These are phyloP conservation scores for Talaromyces wortmannii DNA, from an alignment of 495 filamentous ascomycete species.

Conservation along the genomic window DNA sequence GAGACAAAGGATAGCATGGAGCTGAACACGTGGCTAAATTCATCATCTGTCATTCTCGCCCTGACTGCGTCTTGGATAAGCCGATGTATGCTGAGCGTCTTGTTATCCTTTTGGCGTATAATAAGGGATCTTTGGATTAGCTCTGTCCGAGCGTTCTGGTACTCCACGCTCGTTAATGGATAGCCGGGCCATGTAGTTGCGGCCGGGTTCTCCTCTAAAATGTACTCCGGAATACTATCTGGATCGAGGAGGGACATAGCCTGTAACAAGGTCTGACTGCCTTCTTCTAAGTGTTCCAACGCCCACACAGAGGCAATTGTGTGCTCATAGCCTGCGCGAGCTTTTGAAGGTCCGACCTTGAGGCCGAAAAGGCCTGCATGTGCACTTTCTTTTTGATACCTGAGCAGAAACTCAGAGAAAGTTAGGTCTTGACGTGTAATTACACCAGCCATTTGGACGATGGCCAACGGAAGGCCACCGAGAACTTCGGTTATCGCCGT, in stretches of 20 bases:
- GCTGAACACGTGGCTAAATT: conserved; percentile 2
- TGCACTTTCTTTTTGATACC: conserved; percentile 13
- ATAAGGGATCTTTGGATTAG: conserved; percentile 11
- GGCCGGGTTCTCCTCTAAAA: conserved; percentile 1
- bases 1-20: conserved; percentile 6
- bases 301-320: conserved; percentile 24
- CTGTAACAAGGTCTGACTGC: conserved; percentile 7
- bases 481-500: conserved; percentile 8
- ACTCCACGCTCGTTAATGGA: conserved; percentile 2
- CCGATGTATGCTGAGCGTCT: conserved; percentile 14
- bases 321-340: conserved; percentile 12
- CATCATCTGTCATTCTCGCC: conserved; percentile 5
- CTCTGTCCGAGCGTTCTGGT: conserved; percentile 9
- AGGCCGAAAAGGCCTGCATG: conserved; percentile 7
- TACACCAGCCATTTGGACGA: conserved; percentile 26
- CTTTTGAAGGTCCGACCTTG: background rate
- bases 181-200: background rate
- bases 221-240: conserved; percentile 11
- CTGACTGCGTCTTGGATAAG: conserved; percentile 17
- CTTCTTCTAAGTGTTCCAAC: conserved; percentile 8
- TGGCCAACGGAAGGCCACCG: conserved; percentile 23
- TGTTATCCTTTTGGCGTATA: conserved; percentile 2
- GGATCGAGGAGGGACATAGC: conserved; percentile 15
- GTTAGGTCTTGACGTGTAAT: conserved; percentile 12
- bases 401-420: conserved; percentile 11